Conservation (phyloP, 768 basidiomycete genomes). For the Podaxis sp. region DNA sequence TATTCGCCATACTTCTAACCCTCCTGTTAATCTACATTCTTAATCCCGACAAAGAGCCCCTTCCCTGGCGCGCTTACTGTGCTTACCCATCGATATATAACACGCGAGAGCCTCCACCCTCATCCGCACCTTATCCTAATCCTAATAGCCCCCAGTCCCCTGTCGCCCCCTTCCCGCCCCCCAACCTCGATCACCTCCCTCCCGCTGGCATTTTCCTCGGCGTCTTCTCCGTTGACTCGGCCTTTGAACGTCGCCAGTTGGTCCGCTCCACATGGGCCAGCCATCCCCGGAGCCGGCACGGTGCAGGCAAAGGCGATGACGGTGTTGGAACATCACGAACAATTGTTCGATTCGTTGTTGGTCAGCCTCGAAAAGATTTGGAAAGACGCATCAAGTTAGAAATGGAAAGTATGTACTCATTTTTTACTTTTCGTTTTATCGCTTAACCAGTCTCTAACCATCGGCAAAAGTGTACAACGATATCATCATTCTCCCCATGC, state of each 20-base stretch:
- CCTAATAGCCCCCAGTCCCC: slow-evolving; percentile 32
- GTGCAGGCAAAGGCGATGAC: slow-evolving; percentile 66
- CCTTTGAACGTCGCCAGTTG: slow-evolving; percentile 81
- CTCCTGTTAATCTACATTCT: slow-evolving; percentile 88
- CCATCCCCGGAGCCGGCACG: slow-evolving; percentile 74
- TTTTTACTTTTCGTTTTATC: slow-evolving; percentile 9
- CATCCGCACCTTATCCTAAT: slow-evolving; percentile 34
- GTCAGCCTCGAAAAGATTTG: slow-evolving; percentile 77
- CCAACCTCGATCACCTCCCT: slow-evolving; percentile 66
- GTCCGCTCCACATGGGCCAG: slow-evolving; percentile 89
- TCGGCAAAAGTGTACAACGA: slow-evolving; percentile 70
- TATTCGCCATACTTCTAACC: slow-evolving; percentile 82
- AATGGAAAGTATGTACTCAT: slow-evolving; percentile 73
- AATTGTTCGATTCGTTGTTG: slow-evolving; percentile 86
- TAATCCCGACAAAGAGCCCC: slow-evolving; percentile 92
- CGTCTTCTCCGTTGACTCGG: slow-evolving; percentile 86
- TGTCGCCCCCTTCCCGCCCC: slow-evolving; percentile 61
- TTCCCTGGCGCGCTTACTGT: slow-evolving; percentile 95
- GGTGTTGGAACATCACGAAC: slow-evolving; percentile 79
- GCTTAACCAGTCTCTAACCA: slow-evolving; percentile 14
- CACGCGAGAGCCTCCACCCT: slow-evolving; percentile 40
- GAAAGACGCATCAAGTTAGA: slow-evolving; percentile 80
- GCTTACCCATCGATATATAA: slow-evolving; percentile 53
- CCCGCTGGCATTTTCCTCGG: slow-evolving; percentile 88
- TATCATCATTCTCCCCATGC: slow-evolving; percentile 76